Conservation (phyloP, 2,329 filamentous ascomycete genomes). For the Zasmidium angulare region DNA sequence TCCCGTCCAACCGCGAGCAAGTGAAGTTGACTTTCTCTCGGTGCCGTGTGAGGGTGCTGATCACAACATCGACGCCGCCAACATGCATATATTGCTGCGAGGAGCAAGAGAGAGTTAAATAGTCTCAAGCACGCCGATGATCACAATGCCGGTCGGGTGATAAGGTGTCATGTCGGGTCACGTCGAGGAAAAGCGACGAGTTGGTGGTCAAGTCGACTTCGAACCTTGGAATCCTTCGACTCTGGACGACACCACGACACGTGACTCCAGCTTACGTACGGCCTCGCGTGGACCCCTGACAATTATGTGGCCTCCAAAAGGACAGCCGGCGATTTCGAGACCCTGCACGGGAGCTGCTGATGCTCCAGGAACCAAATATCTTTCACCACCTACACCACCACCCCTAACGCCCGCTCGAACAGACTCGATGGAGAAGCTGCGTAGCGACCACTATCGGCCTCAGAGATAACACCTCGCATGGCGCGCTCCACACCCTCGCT, state of each 20-base stretch:
- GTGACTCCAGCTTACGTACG: too few species aligned
- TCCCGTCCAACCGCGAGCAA: neutral
- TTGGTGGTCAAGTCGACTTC: too few species aligned
- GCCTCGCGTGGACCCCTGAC: too few species aligned
- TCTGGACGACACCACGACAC: too few species aligned
- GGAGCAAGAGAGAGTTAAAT: neutral
- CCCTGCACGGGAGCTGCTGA: neutral
- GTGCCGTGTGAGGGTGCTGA: neutral
- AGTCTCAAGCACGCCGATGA: neutral
- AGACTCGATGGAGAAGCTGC: neutral
- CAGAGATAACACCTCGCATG: neutral
- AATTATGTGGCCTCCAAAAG: neutral
- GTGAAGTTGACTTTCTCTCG: neutral
- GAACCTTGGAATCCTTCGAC: too few species aligned
- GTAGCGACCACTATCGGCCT: neutral
- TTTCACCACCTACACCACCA: neutral
- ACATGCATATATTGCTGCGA: neutral
- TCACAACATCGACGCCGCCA: neutral
- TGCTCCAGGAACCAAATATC: neutral
- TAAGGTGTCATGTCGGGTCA: neutral
- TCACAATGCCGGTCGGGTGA: neutral
- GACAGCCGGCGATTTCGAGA: neutral
- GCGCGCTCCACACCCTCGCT: neutral
- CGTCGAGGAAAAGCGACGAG: too few species aligned
- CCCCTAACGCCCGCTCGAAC: neutral